Percentiles rank a stretch among this genome's conserved stretches.
Conservation (phyloP, 1,284 basidiomycete genomes). For the Leccinum subspadiceum region DNA sequence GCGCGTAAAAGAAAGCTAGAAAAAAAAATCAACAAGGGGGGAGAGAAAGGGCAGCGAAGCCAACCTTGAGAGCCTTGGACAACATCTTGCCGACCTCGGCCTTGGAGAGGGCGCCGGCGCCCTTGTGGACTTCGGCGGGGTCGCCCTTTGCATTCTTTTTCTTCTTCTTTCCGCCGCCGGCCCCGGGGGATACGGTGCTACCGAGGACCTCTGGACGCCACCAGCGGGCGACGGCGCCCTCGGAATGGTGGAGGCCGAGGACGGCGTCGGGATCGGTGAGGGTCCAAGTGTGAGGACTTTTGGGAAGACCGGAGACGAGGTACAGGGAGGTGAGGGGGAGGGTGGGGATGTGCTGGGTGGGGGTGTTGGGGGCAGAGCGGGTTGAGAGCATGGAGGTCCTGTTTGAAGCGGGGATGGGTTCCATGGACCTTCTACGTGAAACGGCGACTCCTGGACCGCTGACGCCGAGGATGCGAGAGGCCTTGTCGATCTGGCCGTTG, state of each 20-base stretch:
- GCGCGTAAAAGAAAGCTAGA: slow-evolving; percentile 79
- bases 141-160: slow-evolving; percentile 64
- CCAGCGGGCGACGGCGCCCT: slow-evolving; percentile 87
- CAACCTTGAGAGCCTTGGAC: slow-evolving; percentile 85
- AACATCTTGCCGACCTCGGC: slow-evolving; percentile 86
- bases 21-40: slow-evolving; percentile 3
- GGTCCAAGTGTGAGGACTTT: slow-evolving; percentile 90
- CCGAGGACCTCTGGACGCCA: slow-evolving; percentile 95
- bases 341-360: slow-evolving; percentile 53
- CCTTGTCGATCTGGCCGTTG: slow-evolving; percentile 46
- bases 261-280: slow-evolving; percentile 88
- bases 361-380: slow-evolving; percentile 63
- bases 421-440: slow-evolving; percentile 69
- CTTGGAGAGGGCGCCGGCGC: slow-evolving; percentile 72
- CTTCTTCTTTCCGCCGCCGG: slow-evolving; percentile 59
- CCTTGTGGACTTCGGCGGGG: slow-evolving; percentile 61
- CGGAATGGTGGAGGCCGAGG: slow-evolving; percentile 78
- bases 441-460: slow-evolving; percentile 7
- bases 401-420: slow-evolving; percentile 72
- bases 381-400: slow-evolving; percentile 75
- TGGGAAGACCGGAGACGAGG: slow-evolving; percentile 81
- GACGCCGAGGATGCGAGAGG: slow-evolving; percentile 72
- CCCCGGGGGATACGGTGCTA: slow-evolving; percentile 83
- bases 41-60: slow-evolving; percentile 13
- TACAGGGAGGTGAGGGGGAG: slow-evolving; percentile 79